Evolutionary conservation across 2,329 filamentous ascomycete genomes (phyloP), one percentile per base, ranked within the genome.

Genomic region (Ascochyta fabae): DNA sequence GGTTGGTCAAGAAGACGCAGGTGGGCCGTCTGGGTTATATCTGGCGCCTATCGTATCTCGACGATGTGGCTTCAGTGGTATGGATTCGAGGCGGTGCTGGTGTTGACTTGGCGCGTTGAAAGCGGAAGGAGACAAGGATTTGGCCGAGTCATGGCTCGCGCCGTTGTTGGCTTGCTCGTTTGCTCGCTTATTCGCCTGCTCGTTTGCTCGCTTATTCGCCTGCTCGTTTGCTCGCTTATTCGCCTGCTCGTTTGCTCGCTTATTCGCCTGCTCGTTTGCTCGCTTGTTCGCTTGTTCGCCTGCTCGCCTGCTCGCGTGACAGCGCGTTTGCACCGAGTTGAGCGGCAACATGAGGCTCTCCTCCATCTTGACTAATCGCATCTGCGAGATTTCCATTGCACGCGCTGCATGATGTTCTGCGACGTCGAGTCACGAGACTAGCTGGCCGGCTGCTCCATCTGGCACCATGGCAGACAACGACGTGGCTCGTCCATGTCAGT

Each of bases 391-490:
- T 40, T 12, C n/a, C 45, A 27, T 16, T 42, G 41, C 34, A 64
- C 59, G 61, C 53, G 53, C 62, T 54, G 59, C 62, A 60, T 60
- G 26, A 62, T 66, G 61, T 26, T 22, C 15, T 36, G 35, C 44
- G 36, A 52, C 59, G 53, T 45, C 52, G 55, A 23, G 53, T 66
- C 66, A 68, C 69, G 64, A 48, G 66, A 70, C 53, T 48, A 48
- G 48, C 22, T 49, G 24, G 35, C 31, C 26, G 42, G 12, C 19
- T 42, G 36, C 35, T 33, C 33, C 7, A 13, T 34, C n/a, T 15
- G 22, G 41, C 58, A 61, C 58, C 53, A 76, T 75, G 73, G 66
- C 69, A 50, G 59, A 62, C 53, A 60, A 71, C 53, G 67, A 70
- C 52, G 61, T 61, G 49, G 41, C 58, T 15, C 64, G 64, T 53